Base-by-base conservation (phyloP, 768 basidiomycete genomes). In the Lactarius sanguifluus region DNA sequence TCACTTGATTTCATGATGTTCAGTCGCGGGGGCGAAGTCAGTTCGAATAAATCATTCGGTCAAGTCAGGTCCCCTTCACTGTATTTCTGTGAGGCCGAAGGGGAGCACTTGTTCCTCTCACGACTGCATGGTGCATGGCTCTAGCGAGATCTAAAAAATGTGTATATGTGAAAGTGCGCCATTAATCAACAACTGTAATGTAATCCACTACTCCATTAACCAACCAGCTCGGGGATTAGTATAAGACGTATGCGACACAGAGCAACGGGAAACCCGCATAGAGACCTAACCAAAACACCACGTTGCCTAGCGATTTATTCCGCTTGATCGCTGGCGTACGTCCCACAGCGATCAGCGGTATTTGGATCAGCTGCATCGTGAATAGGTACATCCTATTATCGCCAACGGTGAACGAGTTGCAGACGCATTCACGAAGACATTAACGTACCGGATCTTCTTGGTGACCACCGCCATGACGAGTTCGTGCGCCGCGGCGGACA, bases 401-500 rank as follows among this genome's bases (percentile, higher is more conserved):
- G 30, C 5, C 28, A 23, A 30, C 32, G 12, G 23, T 71, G 32
- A 66, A 54, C 40, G 43, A 41, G 8, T 34, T 10, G 30, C 30
- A 56, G 0, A 34, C 32, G n/a, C 23, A 18, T 54, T 10, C 10
- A 16, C 0, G n/a, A 15, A n/a, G 23, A 45, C 7, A 56, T 15
- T 9, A 28, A 61, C 86, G 34, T 68, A 90, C 91, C 91, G 81
- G 65, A 98, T 82, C 81, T 99, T 99, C 73, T 90, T 86, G 25
- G 93, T 95, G 16, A 98, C 96, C 62, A 98, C 83, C 2, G 89
- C 86, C 97, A 99, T 99, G 64, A 98, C 95, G 36, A 99, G 81
- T 75, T 98, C 97, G 72, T 99, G 96, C 38, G 87, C 90, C 61
- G 84, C 84, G 1, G 96, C 96, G 64, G 92, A 94, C 57, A 98